Evolutionary conservation across 352 stramenopile genomes (phyloP), one percentile per base, ranked within the genome.

Genomic region (Phytophthora pluvialis): DNA sequence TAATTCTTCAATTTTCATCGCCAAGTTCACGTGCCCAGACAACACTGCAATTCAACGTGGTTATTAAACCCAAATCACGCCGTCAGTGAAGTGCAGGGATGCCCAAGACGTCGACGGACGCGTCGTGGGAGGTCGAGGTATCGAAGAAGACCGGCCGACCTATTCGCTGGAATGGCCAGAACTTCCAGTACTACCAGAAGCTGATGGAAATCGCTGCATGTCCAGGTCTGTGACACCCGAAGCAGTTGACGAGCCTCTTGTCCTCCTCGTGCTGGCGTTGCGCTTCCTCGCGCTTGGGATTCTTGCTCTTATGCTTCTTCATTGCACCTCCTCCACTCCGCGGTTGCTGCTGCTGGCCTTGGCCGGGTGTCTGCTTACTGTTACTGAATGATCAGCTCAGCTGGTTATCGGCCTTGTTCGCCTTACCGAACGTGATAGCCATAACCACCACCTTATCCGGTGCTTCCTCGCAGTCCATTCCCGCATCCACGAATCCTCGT

Each of bases 401-500:
- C 33, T 49, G 33, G 11, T 7, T 18, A 4, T 57, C 46, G 10
- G 16, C 46, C 46, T 57, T 42, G 18, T 45, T 57, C 4, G 45
- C 56, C 13, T 64, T 57, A 36, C 51, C 46, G 29, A 64, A 64
- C 10, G 56, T 64, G 44, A 64, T 64, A 15, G n/a, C 18, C 56
- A 57, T 56, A 3, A 46, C 56, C 35, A 64, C 56, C n/a, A 51
- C 46, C 9, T 57, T 64, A 7, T 64, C 55, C 26, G 36, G 45
- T n/a, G 46, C 45, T 26, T 49, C 25, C 1, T 57, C 46, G 15
- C 35, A 64, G n/a, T 21, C 28, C 56, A 64, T 29, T 5, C 45
- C 28, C 11, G 28, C 29, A 5, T 50, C 56, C 11, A 61, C 53
- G 11, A 29, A 44, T 15, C 56, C 33, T 38, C 36, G 25, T 28